These are phyloP conservation scores for Lyophyllum shimeji DNA, from an alignment of 768 basidiomycete genomes.

Conservation along the genomic window DNA sequence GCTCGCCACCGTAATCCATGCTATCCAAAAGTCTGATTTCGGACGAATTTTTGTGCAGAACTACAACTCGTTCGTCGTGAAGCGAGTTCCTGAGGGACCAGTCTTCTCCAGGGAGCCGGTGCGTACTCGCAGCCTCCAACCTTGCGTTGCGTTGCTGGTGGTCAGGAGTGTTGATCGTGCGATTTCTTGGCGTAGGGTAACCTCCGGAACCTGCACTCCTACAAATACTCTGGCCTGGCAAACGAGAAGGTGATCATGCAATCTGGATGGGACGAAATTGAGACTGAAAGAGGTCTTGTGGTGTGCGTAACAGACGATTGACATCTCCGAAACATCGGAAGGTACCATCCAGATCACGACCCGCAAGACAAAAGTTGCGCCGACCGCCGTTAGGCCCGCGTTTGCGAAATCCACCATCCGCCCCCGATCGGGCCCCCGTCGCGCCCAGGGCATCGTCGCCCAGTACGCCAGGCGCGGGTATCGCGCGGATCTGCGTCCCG, in stretches of 20 bases:
- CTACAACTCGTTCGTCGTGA: slow-evolving; percentile 84
- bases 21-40: neutral
- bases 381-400: slow-evolving; percentile 48
- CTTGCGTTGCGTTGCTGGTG: too few relatives aligned
- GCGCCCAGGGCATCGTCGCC: slow-evolving; percentile 65
- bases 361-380: slow-evolving; percentile 62
- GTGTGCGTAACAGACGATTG: slow-evolving; percentile 53
- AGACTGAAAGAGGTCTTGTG: neutral
- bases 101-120: slow-evolving; percentile 86
- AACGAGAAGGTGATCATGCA: slow-evolving; percentile 86
- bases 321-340: slow-evolving; percentile 52
- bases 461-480: slow-evolving; percentile 62
- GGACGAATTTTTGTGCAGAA: slow-evolving; percentile 44
- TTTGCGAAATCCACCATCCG: slow-evolving; percentile 55
- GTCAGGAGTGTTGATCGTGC: neutral
- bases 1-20: neutral
- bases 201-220: slow-evolving; percentile 85
- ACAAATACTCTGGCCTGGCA: slow-evolving; percentile 88
- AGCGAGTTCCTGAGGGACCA: slow-evolving; percentile 69
- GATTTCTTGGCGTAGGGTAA: slow-evolving; percentile 57
- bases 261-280: neutral
- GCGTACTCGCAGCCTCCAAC: slow-evolving; percentile 26
- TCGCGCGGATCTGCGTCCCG: slow-evolving; percentile 75
- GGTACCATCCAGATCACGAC: slow-evolving; percentile 64
- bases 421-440: slow-evolving; percentile 68